Percentiles rank a stretch among this genome's conserved stretches.
These are phyloP conservation scores for Cymbidium sinense DNA, from an alignment of 106 monocot genomes.

Conservation along the genomic window DNA sequence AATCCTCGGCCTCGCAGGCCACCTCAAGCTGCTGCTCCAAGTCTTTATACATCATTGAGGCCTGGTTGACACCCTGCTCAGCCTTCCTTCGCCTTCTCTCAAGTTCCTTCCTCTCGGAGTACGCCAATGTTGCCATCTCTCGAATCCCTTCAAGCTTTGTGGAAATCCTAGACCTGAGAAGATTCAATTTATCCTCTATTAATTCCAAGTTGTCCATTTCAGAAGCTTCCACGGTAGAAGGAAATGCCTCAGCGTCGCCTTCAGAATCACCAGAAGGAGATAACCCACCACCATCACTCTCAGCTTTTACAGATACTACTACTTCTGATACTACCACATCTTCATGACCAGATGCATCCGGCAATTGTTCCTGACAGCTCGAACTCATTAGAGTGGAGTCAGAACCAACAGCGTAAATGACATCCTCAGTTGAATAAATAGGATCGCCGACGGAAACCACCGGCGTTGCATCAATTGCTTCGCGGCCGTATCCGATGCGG, in stretches of 20 bases:
- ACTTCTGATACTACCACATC: conserved; percentile 7
- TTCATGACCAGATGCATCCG: background rate
- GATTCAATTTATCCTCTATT: conserved; percentile 40
- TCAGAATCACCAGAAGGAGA: background rate
- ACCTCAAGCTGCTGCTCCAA: conserved; percentile 80
- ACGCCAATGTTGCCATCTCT: conserved; percentile 31
- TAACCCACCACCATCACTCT: background rate
- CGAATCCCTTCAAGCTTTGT: conserved; percentile 30
- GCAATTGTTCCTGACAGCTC: background rate
- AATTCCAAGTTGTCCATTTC: conserved; percentile 13
- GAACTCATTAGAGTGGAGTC: background rate
- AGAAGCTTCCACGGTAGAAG: background rate
- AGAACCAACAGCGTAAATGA: background rate
- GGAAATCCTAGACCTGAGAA: conserved; percentile 45
- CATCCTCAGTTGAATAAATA: background rate
- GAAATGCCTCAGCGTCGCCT: background rate
- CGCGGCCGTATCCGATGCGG: conserved; percentile 79
- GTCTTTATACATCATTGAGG: conserved; percentile 28
- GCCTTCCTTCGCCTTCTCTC: conserved; percentile 45
- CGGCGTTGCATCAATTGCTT: conserved; percentile 4
- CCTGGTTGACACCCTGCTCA: conserved; percentile 33
- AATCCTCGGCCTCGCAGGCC: conserved; percentile 85
- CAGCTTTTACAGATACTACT: background rate
- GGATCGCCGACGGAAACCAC: background rate
- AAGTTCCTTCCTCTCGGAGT: conserved; percentile 54